Evolutionary conservation across 441 rosid species (phyloP).

Genomic region (Erysimum cheiri): DNA sequence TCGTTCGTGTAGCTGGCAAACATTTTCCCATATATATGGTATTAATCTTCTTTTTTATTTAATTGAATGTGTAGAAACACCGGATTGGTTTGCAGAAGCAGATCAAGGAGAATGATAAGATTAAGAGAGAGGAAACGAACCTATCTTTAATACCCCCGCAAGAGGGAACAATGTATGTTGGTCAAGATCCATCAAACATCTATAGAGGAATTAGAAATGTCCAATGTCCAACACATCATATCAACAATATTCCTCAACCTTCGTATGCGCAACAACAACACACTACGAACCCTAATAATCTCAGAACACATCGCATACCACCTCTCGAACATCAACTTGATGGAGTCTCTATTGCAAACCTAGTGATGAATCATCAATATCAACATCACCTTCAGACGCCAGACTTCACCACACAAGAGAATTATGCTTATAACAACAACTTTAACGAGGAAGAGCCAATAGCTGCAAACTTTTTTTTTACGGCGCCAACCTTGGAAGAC

Average conservation of each 20-base stretch:
- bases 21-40: background rate
- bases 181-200: background rate
- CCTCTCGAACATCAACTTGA: background rate
- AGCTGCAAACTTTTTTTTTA: background rate
- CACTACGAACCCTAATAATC: background rate
- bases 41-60: background rate
- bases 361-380: conserved; percentile 13
- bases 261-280: background rate
- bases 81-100: background rate
- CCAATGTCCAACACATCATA: conserved; percentile 4
- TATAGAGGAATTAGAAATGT: background rate
- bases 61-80: conserved; percentile 23
- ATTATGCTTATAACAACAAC: background rate
- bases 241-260: conserved; percentile 22
- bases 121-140: background rate
- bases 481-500: background rate
- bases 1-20: too few relatives aligned
- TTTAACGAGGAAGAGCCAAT: background rate
- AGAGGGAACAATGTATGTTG: background rate
- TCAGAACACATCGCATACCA: background rate
- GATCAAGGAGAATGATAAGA: background rate
- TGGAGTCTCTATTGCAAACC: background rate
- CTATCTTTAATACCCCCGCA: background rate
- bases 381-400: background rate
- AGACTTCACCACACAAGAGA: background rate